Evolutionary conservation across 2,329 filamentous ascomycete species (phyloP), one percentile per base, ranked within the genome.

Genomic region (Truncatella angustata): DNA sequence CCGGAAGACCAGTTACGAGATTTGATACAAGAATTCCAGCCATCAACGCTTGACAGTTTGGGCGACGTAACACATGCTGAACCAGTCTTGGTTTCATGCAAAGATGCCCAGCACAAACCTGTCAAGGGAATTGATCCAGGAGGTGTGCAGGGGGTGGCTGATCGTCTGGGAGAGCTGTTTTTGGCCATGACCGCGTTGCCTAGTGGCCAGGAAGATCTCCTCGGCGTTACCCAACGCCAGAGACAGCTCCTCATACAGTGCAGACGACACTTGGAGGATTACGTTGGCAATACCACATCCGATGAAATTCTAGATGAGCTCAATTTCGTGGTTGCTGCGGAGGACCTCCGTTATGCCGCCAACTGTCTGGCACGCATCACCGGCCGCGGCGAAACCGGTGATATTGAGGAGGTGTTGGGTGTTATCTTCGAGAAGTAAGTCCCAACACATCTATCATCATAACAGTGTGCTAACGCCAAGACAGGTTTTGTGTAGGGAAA

Each of bases 391-490:
- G 90, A 91, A 61, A 82, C 81, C 36, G 90, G 91, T 2, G 93
- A 97, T 69, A 91, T 97, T 14, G 93, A 99, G 67, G 94, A 97
- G 66, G 90, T 99, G 6, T 73, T 99, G 40, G 94, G 94, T 0
- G 92, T 99, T 20, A 92, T 99, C 4, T 99, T 99, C 73, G 93
- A 97, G 70, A 97, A 96, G 90, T 96, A 74, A 77, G 83, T 82
- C 32, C 36, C 48, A 32, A 51, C 47, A 37, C 40, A 54, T 40
- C 46, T 49, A n/a, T n/a, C 12, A 45, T 14, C 3, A 10, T 18
- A 50, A 46, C n/a, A 39, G 48, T 44, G 42, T 47, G 46, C 36
- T 50, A 42, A 32, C 26, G 24, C 24, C 52, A 48, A 55, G 46
- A 26, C 59, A 82, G 79, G 56, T 82, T 82, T 55, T 83, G 79